Base-by-base conservation (phyloP, 768 basidiomycete species). In the Leccinum longicurvipes region DNA sequence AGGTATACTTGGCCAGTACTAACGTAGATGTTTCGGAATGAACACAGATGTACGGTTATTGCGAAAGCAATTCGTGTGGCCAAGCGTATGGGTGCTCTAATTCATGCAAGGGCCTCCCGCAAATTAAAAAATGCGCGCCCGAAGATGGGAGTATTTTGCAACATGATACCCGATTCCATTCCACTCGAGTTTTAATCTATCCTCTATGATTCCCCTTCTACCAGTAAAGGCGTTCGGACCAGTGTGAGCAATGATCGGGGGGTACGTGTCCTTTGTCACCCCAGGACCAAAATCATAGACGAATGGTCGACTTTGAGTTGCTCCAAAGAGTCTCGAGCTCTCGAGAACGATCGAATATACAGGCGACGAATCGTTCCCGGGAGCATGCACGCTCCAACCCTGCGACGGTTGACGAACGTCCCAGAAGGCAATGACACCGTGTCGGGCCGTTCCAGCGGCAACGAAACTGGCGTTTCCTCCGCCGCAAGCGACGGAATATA, bases 381-480 rank as follows among this genome's bases (percentile, higher is more conserved):
- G 91, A 2, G 86, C 86, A 66, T 91, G 83, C 6, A 91, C 83
- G 61, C 86, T 89, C 85, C 87, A 91, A 3, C 91, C 90, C 25
- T 50, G 63, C 4, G 64, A 70, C 0, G 87, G 79, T 19, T 73
- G 76, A 9, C 91, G 83, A 28, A 90, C 77, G 66, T 93, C 91
- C 87, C 89, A 93, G 60, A 93, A 84, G 3, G 88, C 82, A 53
- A 93, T 82, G 21, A 91, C 81, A 55, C 85, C 82, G 64, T 93
- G 87, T 10, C 87, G 78, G 7, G 89, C 89, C 12, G 83, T 83
- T 11, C 91, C 91, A 3, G 89, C 89, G 4, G 87, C 84, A 47
- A 93, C 75, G 62, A 88, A 79, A 54, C 79, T 79, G 11, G 78
- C 76, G 15, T 76, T 77, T 0, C 89, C 89, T 7, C 90, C 91